Evolutionary conservation across 345 rosid genomes (phyloP).

Genomic region (Hirschfeldia incana): DNA sequence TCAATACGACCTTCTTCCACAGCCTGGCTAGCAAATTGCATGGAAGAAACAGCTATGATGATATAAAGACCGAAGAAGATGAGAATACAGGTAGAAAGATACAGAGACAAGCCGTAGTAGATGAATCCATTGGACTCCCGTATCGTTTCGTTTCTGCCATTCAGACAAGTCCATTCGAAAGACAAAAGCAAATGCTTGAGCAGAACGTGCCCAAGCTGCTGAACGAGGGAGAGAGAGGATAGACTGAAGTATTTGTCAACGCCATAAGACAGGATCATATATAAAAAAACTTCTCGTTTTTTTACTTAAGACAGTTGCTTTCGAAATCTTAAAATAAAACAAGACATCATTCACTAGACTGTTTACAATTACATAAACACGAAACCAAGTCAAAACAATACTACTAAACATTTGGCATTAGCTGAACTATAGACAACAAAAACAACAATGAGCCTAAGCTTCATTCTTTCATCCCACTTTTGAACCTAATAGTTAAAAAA

Average conservation of each 20-base stretch:
- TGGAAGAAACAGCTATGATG: not conserved
- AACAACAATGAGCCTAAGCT: conserved; percentile 12
- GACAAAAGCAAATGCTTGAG: conserved; percentile 10
- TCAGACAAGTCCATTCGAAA: conserved; percentile 7
- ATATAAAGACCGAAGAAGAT: conserved; percentile 7
- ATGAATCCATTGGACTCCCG: conserved; percentile 22
- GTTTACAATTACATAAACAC: conserved; percentile 12
- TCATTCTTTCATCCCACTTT: conserved; percentile 1
- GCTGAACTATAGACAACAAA: conserved; percentile 17
- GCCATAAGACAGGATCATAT: not conserved
- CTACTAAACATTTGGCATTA: conserved; percentile 27
- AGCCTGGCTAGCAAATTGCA: not conserved
- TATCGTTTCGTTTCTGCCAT: conserved; percentile 9
- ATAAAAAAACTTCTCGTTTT: not conserved
- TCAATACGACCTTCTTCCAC: not conserved
- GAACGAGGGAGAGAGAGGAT: not conserved
- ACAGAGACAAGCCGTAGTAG: conserved; percentile 2
- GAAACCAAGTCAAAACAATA: conserved; percentile 19
- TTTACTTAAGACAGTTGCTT: not conserved
- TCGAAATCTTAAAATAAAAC: not conserved
- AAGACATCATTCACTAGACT: not conserved
- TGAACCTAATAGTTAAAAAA: conserved; percentile 11
- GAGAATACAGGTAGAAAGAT: conserved; percentile 7
- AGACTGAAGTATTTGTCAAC: not conserved
- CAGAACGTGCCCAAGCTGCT: not conserved